Conservation (phyloP, 352 stramenopile genomes). For the Phytophthora cryptogea region DNA sequence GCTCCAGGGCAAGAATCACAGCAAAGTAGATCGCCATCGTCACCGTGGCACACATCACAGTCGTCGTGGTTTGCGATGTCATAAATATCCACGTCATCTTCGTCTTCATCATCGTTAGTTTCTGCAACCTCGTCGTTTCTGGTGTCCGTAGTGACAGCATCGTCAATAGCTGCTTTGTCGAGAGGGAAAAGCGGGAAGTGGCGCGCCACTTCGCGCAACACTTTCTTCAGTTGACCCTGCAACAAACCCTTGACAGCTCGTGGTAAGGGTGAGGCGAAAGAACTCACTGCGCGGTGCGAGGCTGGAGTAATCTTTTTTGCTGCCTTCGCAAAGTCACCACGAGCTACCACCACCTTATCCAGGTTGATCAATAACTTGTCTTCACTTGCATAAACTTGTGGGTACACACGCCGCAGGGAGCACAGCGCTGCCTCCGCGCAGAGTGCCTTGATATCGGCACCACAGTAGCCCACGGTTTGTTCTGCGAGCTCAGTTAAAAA, state of each 20-base stretch:
- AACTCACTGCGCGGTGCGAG: slow-evolving; percentile 73
- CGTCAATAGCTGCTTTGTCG: slow-evolving; percentile 47
- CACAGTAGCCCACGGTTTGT: slow-evolving; percentile 89
- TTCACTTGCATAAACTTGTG: slow-evolving; percentile 85
- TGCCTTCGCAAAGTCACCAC: slow-evolving; percentile 70
- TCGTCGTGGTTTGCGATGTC: slow-evolving; percentile 58
- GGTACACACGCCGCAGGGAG: slow-evolving; percentile 84
- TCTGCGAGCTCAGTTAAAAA: slow-evolving; percentile 84
- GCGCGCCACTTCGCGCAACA: slow-evolving; percentile 50
- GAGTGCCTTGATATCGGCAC: slow-evolving; percentile 91
- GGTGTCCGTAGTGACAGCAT: slow-evolving; percentile 25
- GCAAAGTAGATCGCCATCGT: slow-evolving; percentile 58
- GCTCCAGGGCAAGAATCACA: slow-evolving; percentile 67
- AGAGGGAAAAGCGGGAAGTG: slow-evolving; percentile 74
- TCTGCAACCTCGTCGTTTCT: slow-evolving; percentile 1
- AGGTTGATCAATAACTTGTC: slow-evolving; percentile 82
- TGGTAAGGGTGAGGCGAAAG: slow-evolving; percentile 77
- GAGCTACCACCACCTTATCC: slow-evolving; percentile 72
- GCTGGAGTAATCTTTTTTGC: slow-evolving; percentile 84
- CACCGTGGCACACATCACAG: slow-evolving; percentile 72
- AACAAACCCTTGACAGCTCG: slow-evolving; percentile 55
- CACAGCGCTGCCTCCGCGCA: slow-evolving; percentile 91
- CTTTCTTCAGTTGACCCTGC: slow-evolving; percentile 34
- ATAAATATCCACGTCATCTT: slow-evolving; percentile 78
- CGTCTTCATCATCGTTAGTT: slow-evolving; percentile 37